Evolutionary conservation across 1,284 basidiomycete genomes (phyloP).

Genomic region (Cryptococcus sp.): DNA sequence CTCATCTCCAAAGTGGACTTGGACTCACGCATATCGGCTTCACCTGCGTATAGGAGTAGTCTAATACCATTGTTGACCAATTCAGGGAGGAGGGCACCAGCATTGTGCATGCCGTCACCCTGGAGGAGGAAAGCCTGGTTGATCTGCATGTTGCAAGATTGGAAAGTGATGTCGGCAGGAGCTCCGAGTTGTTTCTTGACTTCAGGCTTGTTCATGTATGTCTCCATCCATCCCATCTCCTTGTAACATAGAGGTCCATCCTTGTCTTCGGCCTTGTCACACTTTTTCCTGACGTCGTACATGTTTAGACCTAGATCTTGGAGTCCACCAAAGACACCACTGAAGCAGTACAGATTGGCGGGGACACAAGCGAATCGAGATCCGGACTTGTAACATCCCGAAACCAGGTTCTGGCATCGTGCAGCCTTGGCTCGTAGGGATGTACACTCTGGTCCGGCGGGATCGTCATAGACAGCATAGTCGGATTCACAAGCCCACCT

Average conservation of each 20-base stretch:
- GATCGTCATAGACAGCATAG: constrained; percentile 40
- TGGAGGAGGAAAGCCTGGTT: constrained; percentile 54
- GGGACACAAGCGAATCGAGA: constrained; percentile 57
- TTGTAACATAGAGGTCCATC: constrained; percentile 65
- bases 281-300: constrained; percentile 78
- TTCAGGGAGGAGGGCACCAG: constrained; percentile 65
- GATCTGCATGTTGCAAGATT: constrained; percentile 56
- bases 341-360: constrained; percentile 50
- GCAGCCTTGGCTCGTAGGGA: constrained; percentile 31
- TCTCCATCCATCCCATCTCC: constrained; percentile 74
- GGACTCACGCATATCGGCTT: constrained; percentile 65
- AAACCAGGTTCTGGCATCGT: constrained; percentile 44
- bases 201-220: constrained; percentile 66
- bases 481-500: constrained; percentile 53
- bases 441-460: constrained; percentile 36
- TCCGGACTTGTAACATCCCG: constrained; percentile 47
- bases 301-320: constrained; percentile 53
- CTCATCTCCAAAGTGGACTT: not conserved
- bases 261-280: constrained; percentile 57
- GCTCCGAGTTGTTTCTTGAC: constrained; percentile 73
- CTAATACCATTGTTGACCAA: constrained; percentile 70
- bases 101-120: constrained; percentile 75
- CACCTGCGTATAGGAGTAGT: constrained; percentile 76
- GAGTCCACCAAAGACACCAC: constrained; percentile 50
- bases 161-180: constrained; percentile 57